These are phyloP conservation scores for Globisporangium carolinianum DNA, from an alignment of 352 stramenopile species.

Conservation along the genomic window DNA sequence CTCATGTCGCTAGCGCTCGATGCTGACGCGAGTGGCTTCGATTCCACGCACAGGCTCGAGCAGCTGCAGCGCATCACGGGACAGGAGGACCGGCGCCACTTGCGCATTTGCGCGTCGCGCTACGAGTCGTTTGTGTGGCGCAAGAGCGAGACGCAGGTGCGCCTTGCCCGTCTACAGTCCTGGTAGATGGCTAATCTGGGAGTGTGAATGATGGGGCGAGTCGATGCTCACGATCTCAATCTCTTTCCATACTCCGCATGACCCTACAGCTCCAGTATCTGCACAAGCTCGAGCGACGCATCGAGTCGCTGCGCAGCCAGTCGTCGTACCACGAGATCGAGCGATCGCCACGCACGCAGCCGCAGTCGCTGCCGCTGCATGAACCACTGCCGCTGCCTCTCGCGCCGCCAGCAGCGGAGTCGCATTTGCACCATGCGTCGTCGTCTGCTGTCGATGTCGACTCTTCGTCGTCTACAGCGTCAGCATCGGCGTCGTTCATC, in stretches of 20 bases:
- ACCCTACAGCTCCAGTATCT: conserved; percentile 38
- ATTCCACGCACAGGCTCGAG: conserved; percentile 8
- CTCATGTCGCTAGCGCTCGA: neutral
- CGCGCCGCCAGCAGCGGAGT: too few species aligned
- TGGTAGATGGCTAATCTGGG: too few species aligned
- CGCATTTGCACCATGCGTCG: too few species aligned
- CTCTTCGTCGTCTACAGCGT: neutral
- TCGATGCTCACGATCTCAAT: too few species aligned
- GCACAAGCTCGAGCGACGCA: conserved; percentile 55
- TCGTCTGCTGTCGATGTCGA: too few species aligned
- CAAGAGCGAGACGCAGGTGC: conserved; percentile 51
- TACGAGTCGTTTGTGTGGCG: conserved; percentile 75
- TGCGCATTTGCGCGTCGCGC: conserved; percentile 49
- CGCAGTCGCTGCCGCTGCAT: neutral
- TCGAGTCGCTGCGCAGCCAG: conserved; percentile 54
- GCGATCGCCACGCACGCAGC: neutral
- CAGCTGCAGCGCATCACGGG: conserved; percentile 60
- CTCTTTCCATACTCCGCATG: too few species aligned
- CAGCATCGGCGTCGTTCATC: neutral
- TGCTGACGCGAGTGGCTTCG: too few species aligned
- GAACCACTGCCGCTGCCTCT: neutral
- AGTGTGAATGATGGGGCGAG: too few species aligned
- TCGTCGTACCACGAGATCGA: conserved; percentile 25
- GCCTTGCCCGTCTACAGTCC: neutral
- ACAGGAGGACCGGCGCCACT: conserved; percentile 35